Conservation (phyloP, 2,329 filamentous ascomycete genomes). For the Aspergillus sp. region DNA sequence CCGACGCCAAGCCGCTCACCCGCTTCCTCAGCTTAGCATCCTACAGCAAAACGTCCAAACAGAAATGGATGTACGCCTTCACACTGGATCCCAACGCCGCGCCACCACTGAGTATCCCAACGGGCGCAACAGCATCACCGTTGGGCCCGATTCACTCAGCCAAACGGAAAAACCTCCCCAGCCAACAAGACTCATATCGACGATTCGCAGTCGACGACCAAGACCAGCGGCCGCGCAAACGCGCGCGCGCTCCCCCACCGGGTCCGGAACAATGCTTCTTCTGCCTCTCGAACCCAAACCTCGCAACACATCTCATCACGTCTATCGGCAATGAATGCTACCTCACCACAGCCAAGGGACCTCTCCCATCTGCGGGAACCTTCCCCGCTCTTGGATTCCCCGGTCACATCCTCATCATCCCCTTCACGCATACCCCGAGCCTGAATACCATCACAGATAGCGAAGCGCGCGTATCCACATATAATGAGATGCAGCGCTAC, state of each 20-base stretch:
- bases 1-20: constrained; percentile 57
- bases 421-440: constrained; percentile 71
- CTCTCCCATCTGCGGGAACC: constrained; percentile 62
- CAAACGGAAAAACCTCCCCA: constrained; percentile 49
- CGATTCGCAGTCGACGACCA: constrained; percentile 32
- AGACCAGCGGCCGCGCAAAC: constrained; percentile 33
- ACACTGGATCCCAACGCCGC: constrained; percentile 58
- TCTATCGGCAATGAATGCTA: constrained; percentile 84
- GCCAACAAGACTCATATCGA: constrained; percentile 28
- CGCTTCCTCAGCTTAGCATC: constrained; percentile 84
- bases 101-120: constrained; percentile 52
- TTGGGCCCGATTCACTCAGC: constrained; percentile 38
- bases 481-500: constrained; percentile 76
- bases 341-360: constrained; percentile 84
- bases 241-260: constrained; percentile 42
- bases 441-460: constrained; percentile 57
- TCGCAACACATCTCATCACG: constrained; percentile 79
- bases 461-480: constrained; percentile 52
- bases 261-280: constrained; percentile 85
- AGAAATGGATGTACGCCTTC: constrained; percentile 57
- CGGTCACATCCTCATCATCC: constrained; percentile 83
- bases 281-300: constrained; percentile 78
- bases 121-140: constrained; percentile 68
- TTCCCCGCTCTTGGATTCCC: constrained; percentile 70
- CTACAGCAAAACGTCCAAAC: constrained; percentile 65